Base-by-base conservation (phyloP, 176 grass and related monocot species). In the Hyparrhenia diplandra region DNA sequence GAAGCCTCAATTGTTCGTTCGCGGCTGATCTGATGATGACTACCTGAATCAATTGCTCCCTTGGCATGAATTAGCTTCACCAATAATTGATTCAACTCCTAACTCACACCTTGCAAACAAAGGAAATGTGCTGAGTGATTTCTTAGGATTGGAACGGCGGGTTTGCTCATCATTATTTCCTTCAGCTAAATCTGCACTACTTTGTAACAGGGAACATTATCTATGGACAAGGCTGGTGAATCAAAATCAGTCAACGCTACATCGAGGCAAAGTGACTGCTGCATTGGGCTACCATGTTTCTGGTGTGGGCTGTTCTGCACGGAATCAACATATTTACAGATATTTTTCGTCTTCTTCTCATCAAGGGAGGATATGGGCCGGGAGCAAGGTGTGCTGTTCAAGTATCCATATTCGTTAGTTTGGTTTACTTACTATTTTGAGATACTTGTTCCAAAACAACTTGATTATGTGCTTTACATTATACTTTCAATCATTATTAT, bases 381-480 rank as follows among this genome's bases (percentile, higher is more conserved):
- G 60, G 35, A 88, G 64, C 34, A 82, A 86, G 93, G 90, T 95
- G 72, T 36, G n/a, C n/a, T n/a, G 62, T 14, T 45, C 14, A 74
- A 27, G 13, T 55, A 83, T 80, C 45, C 63, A 40, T 73, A 58
- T 18, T 28, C 24, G 64, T 21, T 18, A 39, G 67, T 69, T 84
- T 85, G 68, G 45, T 71, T 66, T 83, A 57, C 39, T 49, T 83
- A 28, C 5, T 13, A 25, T 11, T 10, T 85, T 73, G 47, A 42
- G 37, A 40, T 39, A 43, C 31, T 51, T 63, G 57, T 58, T 58
- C n/a, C 55, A 46, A 46, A 40, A 60, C 5, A 89, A 20, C 5
- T 76, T 58, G 55, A 24, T 64, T 27, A 67, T 5, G 2, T 69
- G 27, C 52, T 78, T 36, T 81, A 40, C 36, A 37, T 13, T 29